Evolutionary conservation across 495 filamentous ascomycete genomes (phyloP), one percentile per base, ranked within the genome.

Genomic region (Neurospora hispaniola): DNA sequence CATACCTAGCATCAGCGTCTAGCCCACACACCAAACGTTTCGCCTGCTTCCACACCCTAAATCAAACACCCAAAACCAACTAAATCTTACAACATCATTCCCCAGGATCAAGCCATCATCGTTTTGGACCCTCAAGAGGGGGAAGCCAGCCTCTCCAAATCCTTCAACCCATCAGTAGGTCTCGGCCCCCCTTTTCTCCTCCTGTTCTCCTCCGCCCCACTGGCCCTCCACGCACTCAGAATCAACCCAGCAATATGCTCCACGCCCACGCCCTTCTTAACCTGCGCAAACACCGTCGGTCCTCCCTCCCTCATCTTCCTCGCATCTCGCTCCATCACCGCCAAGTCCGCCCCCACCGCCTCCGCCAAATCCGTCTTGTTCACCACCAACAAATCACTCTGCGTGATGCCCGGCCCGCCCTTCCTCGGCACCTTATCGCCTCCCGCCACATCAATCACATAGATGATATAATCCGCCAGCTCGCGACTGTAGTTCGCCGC

Each of bases 281-380:
- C 96, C 85, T 95, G 91, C 35, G 95, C 96, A 80, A 98, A 98
- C 39, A 99, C 90, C n/a, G 94, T 97, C 40, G 96, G 96, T 0
- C 96, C 96, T 10, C 94, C 96, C 80, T 98, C 96, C 31, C 94
- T 84, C 92, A 99, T 99, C 88, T 93, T 95, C 71, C 92, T 82
- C 42, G 95, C 90, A 85, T 99, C 96, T 71, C 95, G 84, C 82
- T 98, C 96, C 96, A 99, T 99, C 20, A 99, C 94, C 14, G 79
- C 85, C 78, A 98, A 76, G 83, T 99, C 96, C 14, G 96, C 96
- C 18, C 96, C 96, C 38, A 99, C 91, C 40, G 91, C 88, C 84
- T 94, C 91, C 2, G 96, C 96, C 75, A 99, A 82, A 82, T 99
- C 96, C 48, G 92, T 94, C 89, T 99, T 99, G 79, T 99, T 99